Evolutionary conservation across 768 basidiomycete species (phyloP).

Genomic region (Russula emetica): DNA sequence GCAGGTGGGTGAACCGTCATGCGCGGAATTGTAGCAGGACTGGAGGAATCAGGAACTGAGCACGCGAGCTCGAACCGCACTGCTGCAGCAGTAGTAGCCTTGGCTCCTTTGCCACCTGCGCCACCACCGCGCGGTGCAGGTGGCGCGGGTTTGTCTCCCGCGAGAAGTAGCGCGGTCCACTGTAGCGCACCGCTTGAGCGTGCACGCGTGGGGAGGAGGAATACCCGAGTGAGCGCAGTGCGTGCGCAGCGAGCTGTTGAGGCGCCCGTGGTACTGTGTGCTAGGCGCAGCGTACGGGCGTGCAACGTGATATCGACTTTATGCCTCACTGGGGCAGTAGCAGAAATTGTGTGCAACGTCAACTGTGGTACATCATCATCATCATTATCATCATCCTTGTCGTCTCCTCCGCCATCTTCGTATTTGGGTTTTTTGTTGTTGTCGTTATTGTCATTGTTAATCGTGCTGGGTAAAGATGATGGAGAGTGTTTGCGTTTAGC

Average conservation of each 20-base stretch:
- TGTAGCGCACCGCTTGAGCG: conserved; percentile 54
- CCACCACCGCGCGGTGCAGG: neutral
- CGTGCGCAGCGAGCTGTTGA: conserved; percentile 51
- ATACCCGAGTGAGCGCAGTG: conserved; percentile 49
- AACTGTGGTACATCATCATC: conserved; percentile 45
- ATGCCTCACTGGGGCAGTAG: conserved; percentile 71
- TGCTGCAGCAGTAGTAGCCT: neutral
- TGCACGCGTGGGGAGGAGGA: conserved; percentile 70
- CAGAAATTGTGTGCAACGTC: conserved; percentile 60
- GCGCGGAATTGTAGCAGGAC: conserved; percentile 18
- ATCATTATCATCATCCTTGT: conserved; percentile 6
- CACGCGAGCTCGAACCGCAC: conserved; percentile 26
- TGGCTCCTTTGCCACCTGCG: conserved; percentile 34
- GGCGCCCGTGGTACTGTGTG: conserved; percentile 46
- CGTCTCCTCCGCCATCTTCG: neutral
- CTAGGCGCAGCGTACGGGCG: conserved; percentile 47
- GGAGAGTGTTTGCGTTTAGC: conserved; percentile 21
- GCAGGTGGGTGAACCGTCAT: conserved; percentile 42
- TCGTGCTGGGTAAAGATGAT: neutral
- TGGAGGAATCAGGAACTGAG: conserved; percentile 31
- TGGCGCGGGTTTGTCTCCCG: conserved; percentile 45
- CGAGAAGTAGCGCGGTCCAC: conserved; percentile 66
- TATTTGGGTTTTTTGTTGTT: conserved; percentile 19
- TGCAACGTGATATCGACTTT: conserved; percentile 65
- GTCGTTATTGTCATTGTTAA: no score